Base-by-base conservation (phyloP, 495 filamentous ascomycete species). In the Annulohypoxylon bovei region DNA sequence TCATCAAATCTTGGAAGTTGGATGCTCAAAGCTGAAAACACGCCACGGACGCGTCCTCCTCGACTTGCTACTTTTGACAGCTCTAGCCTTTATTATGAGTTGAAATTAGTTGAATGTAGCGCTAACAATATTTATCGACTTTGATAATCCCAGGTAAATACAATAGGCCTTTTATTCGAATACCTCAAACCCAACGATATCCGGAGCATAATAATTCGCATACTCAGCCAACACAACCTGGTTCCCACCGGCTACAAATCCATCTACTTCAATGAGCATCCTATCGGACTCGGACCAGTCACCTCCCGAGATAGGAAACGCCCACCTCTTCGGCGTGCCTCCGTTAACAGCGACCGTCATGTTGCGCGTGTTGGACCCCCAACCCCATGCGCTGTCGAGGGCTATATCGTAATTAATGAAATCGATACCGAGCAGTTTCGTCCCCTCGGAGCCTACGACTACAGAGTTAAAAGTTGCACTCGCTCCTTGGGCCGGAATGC, bases 381-480 rank as follows among this genome's bases (percentile, higher is more conserved):
- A 79, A 0, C 57, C 74, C 81, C 81, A 86, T 6, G 82, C 68
- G 1, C 70, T 80, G 1, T 77, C 72, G 18, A 85, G 79, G 0
- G 85, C 80, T 50, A 87, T 70, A 5, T 85, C 84, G 58, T 86
- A 84, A 67, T 87, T 86, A 69, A 85, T 83, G 44, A 82, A 86
- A 66, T 83, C 80, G 11, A 86, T 61, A 20, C 81, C 80, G 4
- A 84, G 30, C 27, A 81, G 79, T 65, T 84, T 84, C 6, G 67
- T 69, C 0, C 72, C 70, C 35, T 65, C 64, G 5, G 68, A 70
- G 3, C 69, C 76, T 5, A 49, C 54, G 25, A 9, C 46, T 14
- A 58, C 65, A 0, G 60, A 56, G 23, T 54, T 46, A 11, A 79
- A 77, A 1, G 69, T 46, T 27, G 82, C 72, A 5, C 46, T 71